Conservation (phyloP, 768 basidiomycete species). For the Panus rudis region DNA sequence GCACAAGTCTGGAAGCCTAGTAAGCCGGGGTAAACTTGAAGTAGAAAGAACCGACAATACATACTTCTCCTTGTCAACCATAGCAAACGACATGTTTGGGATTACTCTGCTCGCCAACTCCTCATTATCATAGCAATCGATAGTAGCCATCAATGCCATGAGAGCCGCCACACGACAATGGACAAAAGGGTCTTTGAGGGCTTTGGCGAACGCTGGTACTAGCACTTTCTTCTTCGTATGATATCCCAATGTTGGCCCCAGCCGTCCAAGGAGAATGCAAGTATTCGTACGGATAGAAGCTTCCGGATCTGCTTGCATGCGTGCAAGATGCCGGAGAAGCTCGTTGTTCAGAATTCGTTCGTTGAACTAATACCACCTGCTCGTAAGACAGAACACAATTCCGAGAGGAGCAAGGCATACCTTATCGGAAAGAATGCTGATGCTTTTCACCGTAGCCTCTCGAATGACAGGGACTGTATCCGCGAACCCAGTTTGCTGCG, state of each 20-base stretch:
- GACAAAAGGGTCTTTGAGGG: conserved; percentile 85
- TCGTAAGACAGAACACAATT: background rate
- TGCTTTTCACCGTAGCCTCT: conserved; percentile 88
- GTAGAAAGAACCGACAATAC: conserved; percentile 14
- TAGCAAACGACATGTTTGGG: conserved; percentile 69
- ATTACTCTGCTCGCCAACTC: conserved; percentile 89
- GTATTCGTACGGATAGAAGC: conserved; percentile 96
- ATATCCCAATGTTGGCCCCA: conserved; percentile 78
- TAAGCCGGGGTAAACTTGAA: background rate
- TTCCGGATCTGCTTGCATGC: conserved; percentile 88
- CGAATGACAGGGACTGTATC: conserved; percentile 93
- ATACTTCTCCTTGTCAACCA: conserved; percentile 93
- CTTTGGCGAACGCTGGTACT: conserved; percentile 87
- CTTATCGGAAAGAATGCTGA: conserved; percentile 80
- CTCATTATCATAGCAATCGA: conserved; percentile 82
- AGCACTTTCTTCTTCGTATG: conserved; percentile 96
- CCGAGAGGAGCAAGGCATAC: conserved; percentile 29
- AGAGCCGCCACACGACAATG: conserved; percentile 91
- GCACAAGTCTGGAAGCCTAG: conserved; percentile 56
- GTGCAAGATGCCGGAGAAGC: conserved; percentile 84
- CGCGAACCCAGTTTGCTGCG: conserved; percentile 88
- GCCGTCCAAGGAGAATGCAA: conserved; percentile 88
- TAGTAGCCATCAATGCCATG: conserved; percentile 93
- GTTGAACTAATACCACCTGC: conserved; percentile 48
- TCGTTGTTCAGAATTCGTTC: conserved; percentile 96